A percentile compares a stretch with the other conserved stretches of the same genome.
These are phyloP conservation scores for Tubosaeta brunneosetosa DNA, from an alignment of 768 basidiomycete genomes.

Conservation along the genomic window DNA sequence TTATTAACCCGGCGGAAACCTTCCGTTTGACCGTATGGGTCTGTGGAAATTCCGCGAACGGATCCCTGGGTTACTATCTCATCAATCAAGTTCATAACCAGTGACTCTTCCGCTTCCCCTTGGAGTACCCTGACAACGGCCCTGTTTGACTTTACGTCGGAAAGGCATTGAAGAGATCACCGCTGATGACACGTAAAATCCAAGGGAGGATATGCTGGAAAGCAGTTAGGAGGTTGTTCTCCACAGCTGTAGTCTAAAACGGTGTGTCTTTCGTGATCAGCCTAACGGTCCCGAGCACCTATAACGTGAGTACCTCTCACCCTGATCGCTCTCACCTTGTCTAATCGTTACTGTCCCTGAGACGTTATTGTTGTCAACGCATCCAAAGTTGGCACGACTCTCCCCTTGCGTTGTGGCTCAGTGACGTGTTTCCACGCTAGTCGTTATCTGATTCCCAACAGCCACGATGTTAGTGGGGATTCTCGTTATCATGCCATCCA, in stretches of 20 bases:
- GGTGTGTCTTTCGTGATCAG: conserved; percentile 38
- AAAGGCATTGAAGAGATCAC: conserved; percentile 37
- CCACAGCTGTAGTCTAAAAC: conserved; percentile 30
- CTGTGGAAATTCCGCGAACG: conserved; percentile 34
- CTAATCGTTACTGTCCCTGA: conserved; percentile 12
- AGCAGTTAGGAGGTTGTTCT: conserved; percentile 40
- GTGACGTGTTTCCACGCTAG: conserved; percentile 18
- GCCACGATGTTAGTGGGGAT: conserved; percentile 42
- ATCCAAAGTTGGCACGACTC: conserved; percentile 28
- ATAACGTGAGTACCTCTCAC: conserved; percentile 27
- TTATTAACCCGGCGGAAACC: conserved; percentile 42
- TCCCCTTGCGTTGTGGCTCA: conserved; percentile 42
- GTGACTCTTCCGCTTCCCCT: conserved; percentile 31
- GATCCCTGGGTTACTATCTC: conserved; percentile 21
- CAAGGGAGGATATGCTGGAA: conserved; percentile 38
- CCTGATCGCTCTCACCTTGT: conserved; percentile 10
- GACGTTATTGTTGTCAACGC: conserved; percentile 23
- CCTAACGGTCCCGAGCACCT: conserved; percentile 37
- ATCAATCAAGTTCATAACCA: conserved; percentile 32
- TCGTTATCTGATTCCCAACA: conserved; percentile 10
- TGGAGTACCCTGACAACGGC: conserved; percentile 29
- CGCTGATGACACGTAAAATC: conserved; percentile 37
- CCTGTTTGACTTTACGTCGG: conserved; percentile 34
- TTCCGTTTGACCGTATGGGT: conserved; percentile 41
- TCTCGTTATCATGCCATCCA: conserved; percentile 40